A percentile compares a stretch with the other conserved stretches of the same genome.
phyloP scores from a whole-genome alignment of 2,329 filamentous ascomycete genomes.

The Endocalyx cinctus region DNA sequence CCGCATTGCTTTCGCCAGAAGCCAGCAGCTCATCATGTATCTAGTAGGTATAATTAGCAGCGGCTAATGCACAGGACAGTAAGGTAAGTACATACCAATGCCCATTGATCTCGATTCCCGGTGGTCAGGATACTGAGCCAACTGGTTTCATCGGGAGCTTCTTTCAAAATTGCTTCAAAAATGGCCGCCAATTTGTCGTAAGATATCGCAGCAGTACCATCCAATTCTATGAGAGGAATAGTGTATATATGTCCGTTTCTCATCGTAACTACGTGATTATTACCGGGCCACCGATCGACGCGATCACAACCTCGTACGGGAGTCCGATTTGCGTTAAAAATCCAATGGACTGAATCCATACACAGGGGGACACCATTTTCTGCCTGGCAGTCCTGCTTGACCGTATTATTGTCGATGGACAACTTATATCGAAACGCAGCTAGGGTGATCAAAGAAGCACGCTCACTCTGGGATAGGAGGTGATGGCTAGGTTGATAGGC shows the following conservation, averaged over 20 bases:
- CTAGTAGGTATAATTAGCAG: too few species aligned
- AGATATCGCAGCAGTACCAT: constrained; percentile 1
- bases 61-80: too few species aligned
- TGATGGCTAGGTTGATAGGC: constrained; percentile 2
- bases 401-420: constrained; percentile 5
- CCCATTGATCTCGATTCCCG: constrained; percentile 6
- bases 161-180: constrained; percentile 5
- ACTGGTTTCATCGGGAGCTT: constrained; percentile 1
- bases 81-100: too few species aligned
- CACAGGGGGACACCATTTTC: constrained; percentile 6
- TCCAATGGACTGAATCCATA: constrained; percentile 4
- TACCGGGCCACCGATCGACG: constrained; percentile 6
- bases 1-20: background rate
- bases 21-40: background rate
- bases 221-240: constrained; percentile 3
- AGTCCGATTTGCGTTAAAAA: constrained; percentile 6
- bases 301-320: constrained; percentile 4
- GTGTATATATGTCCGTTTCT: constrained; percentile 8
- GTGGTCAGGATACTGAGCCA: constrained; percentile 4
- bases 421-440: constrained; percentile 4
- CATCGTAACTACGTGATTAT: constrained; percentile 6
- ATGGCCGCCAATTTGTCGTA: constrained; percentile 3
- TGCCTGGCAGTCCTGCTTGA: constrained; percentile 5
- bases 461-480: constrained; percentile 8
- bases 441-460: constrained; percentile 4